These are phyloP conservation scores for Agrocybe pediades DNA, from an alignment of 768 basidiomycete genomes.

Conservation along the genomic window DNA sequence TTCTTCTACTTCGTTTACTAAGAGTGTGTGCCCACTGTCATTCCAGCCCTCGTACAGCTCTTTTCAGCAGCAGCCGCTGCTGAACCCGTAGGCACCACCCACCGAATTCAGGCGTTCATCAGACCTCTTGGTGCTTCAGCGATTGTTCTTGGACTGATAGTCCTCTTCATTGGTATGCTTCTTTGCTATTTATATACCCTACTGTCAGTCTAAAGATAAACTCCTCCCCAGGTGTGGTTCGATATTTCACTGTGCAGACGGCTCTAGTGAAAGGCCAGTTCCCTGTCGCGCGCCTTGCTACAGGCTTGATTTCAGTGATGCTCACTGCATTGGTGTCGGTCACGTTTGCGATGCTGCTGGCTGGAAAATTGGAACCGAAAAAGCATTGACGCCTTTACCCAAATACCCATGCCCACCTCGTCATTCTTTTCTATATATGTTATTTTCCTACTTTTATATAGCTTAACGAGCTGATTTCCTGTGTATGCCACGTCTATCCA, in stretches of 20 bases:
- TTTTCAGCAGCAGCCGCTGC: conserved; percentile 39
- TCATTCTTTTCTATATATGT: too few species aligned
- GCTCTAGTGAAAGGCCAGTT: conserved; percentile 52
- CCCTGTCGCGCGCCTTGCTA: conserved; percentile 52
- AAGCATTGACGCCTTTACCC: neutral
- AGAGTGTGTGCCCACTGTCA: neutral
- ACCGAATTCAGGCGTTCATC: conserved; percentile 34
- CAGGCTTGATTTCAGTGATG: conserved; percentile 38
- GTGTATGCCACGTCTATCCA: neutral
- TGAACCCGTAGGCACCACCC: conserved; percentile 9
- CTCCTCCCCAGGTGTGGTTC: conserved; percentile 38
- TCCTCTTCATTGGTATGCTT: conserved; percentile 50
- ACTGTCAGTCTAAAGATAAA: neutral
- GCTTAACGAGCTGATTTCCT: too few species aligned
- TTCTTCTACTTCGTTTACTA: neutral
- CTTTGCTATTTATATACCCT: neutral
- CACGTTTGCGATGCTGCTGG: conserved; percentile 45
- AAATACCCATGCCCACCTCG: too few species aligned
- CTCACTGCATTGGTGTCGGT: conserved; percentile 41
- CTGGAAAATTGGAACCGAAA: conserved; percentile 22
- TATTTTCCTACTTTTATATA: neutral
- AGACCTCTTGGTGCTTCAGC: conserved; percentile 55
- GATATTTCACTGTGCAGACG: conserved; percentile 57
- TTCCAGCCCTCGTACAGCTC: conserved; percentile 56
- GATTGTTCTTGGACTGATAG: conserved; percentile 45